A percentile compares a stretch with the other conserved stretches of the same genome.
Evolutionary conservation across 306 rosid genomes (phyloP).

Genomic region (Fragaria vesca): DNA sequence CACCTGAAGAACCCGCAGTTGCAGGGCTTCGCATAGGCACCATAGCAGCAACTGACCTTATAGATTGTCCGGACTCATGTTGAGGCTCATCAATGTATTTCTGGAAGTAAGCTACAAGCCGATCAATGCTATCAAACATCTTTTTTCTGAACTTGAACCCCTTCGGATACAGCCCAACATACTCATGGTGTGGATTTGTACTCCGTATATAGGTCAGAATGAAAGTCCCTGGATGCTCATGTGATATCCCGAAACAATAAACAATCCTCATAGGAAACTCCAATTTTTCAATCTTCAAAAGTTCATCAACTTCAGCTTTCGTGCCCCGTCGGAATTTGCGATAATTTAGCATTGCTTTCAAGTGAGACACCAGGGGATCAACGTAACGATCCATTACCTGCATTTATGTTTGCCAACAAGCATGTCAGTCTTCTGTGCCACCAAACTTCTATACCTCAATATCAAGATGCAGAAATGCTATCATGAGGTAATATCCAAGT

Average conservation of each 20-base stretch:
- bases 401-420: slow-evolving; percentile 10
- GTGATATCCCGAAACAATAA: slow-evolving; percentile 84
- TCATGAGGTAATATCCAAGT: not conserved
- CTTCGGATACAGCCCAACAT: slow-evolving; percentile 94
- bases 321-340: slow-evolving; percentile 86
- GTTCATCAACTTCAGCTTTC: slow-evolving; percentile 91
- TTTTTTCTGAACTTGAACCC: slow-evolving; percentile 96
- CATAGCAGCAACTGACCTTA: slow-evolving; percentile 97
- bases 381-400: slow-evolving; percentile 99
- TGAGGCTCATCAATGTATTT: slow-evolving; percentile 87
- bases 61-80: slow-evolving; percentile 76
- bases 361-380: slow-evolving; percentile 87
- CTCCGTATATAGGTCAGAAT: slow-evolving; percentile 84
- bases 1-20: slow-evolving; percentile 87
- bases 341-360: slow-evolving; percentile 78
- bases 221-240: slow-evolving; percentile 99
- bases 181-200: slow-evolving; percentile 95
- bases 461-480: not conserved
- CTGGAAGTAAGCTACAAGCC: slow-evolving; percentile 91
- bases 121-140: slow-evolving; percentile 92
- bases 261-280: slow-evolving; percentile 85
- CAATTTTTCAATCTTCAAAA: slow-evolving; percentile 69
- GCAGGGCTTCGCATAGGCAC: slow-evolving; percentile 99
- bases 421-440: not conserved
- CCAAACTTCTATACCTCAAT: not conserved